phyloP scores from a whole-genome alignment of 2,329 filamentous ascomycete species.

The Dendrostoma leiphaemia region DNA sequence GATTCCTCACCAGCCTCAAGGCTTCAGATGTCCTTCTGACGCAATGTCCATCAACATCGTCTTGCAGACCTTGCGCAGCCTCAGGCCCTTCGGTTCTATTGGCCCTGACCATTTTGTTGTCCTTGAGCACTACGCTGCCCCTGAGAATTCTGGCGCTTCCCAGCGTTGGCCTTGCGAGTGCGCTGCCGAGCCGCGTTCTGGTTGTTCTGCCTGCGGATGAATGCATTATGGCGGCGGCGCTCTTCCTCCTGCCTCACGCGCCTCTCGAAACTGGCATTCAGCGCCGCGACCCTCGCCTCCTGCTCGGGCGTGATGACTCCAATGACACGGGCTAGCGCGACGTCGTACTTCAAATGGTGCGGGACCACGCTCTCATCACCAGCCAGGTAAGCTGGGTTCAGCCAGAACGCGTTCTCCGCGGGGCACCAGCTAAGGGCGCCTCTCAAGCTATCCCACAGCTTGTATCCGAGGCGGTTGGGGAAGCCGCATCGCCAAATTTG shows the following conservation, averaged over 20 bases:
- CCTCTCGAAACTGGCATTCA: neutral
- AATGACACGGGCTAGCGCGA: neutral
- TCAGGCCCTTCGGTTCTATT: neutral
- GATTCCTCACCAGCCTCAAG: no score
- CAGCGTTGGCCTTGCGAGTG: neutral
- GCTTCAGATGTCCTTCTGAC: neutral
- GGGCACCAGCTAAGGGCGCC: neutral
- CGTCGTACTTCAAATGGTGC: neutral
- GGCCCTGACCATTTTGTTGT: neutral
- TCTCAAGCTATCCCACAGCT: neutral
- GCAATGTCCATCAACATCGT: neutral
- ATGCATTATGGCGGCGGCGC: neutral
- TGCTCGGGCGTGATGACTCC: neutral
- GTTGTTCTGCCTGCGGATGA: neutral
- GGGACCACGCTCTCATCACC: neutral
- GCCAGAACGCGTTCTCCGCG: conserved; percentile 4
- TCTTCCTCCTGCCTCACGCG: neutral
- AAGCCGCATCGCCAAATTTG: conserved; percentile 12
- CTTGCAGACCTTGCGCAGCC: neutral
- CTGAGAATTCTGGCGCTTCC: no score
- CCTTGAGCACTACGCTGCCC: neutral
- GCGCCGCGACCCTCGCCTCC: neutral
- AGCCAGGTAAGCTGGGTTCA: neutral
- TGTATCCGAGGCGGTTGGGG: conserved; percentile 9
- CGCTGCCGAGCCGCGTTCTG: neutral